Base-by-base conservation (phyloP, 202 grass and related monocot species). In the Schoenoplectus triqueter region DNA sequence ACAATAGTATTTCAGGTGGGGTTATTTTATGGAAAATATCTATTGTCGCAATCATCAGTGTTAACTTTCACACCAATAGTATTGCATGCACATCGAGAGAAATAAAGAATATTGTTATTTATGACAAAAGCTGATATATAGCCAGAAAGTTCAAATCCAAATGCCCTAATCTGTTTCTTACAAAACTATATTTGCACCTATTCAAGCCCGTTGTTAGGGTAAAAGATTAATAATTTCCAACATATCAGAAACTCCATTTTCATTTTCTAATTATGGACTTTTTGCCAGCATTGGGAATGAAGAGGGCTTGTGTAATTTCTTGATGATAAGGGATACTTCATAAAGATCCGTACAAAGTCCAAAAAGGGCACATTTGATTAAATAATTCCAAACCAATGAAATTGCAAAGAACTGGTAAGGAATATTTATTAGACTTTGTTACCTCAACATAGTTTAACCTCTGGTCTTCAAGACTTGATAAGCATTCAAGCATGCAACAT, bases 381-480 rank as follows among this genome's bases (percentile, higher is more conserved):
- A 64, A 40, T 49, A 4, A 56, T 21, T 42, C 9, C 52, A 41
- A 51, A 51, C 45, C 3, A 50, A 10, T 52, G 10, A 5, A 50
- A 47, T 66, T 19, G 47, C 67, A 69, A 64, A 31, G 14, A 62
- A 64, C 75, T 48, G n/a, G 31, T 31, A 62, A 51, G 39, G 4
- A 11, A 64, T 56, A 17, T 41, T 69, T 62, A 85, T 46, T 47
- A 83, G 86, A 86, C 20, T 87, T 76, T 63, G 47, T 81, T 95
- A 98, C 95, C 95, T 98, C 95, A 69, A 98, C 92, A 87, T 98
- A 98, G 86, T 98, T 98, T 85, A 98, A 87, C 81, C 89, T 95
- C 87, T 98, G 95, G 73, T 95, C 95, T 74, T 98, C 95, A 18
- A 98, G 88, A 82, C 95, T 98, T 90, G 95, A 98, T 71, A 98